Evolutionary conservation across 2,329 filamentous ascomycete species (phyloP).

Genomic region (Zymoseptoria brevis): DNA sequence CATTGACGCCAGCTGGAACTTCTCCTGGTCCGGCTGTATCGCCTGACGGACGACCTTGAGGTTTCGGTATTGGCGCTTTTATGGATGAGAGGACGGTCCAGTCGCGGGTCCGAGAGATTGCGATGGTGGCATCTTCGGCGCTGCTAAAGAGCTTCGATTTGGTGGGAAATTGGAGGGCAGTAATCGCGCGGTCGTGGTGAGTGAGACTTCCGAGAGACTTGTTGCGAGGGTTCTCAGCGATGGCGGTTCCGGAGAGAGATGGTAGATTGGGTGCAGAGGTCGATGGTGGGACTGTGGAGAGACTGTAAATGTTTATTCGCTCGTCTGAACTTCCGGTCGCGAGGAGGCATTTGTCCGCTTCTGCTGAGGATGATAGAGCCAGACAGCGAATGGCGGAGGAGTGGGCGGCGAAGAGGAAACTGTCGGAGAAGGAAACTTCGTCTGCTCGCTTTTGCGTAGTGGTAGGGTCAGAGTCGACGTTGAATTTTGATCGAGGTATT

Average conservation of each 20-base stretch:
- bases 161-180: conserved; percentile 71
- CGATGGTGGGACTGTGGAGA: conserved; percentile 54
- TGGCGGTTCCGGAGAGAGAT: conserved; percentile 60
- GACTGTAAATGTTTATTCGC: conserved; percentile 85
- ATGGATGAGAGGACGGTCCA: conserved; percentile 83
- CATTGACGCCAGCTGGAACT: conserved; percentile 81
- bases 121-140: conserved; percentile 84
- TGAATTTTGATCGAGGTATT: conserved; percentile 38
- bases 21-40: conserved; percentile 79
- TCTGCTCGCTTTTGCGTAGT: conserved; percentile 9
- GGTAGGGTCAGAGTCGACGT: conserved; percentile 7
- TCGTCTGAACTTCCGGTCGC: conserved; percentile 91
- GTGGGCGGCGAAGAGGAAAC: conserved; percentile 93
- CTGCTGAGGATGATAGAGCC: conserved; percentile 62
- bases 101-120: conserved; percentile 78
- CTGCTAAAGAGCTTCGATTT: conserved; percentile 80
- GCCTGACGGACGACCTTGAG: conserved; percentile 71
- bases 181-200: conserved; percentile 79
- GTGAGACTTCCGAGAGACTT: conserved; percentile 78
- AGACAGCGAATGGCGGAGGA: conserved; percentile 82
- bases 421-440: conserved; percentile 68
- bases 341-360: conserved; percentile 70
- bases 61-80: conserved; percentile 78
- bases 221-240: conserved; percentile 79
- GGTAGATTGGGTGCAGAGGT: conserved; percentile 50